A percentile compares a stretch with the other conserved stretches of the same genome.
Conservation (phyloP, 192 early-diverging fungal species). For the Jimgerdemannia lactiflua region DNA sequence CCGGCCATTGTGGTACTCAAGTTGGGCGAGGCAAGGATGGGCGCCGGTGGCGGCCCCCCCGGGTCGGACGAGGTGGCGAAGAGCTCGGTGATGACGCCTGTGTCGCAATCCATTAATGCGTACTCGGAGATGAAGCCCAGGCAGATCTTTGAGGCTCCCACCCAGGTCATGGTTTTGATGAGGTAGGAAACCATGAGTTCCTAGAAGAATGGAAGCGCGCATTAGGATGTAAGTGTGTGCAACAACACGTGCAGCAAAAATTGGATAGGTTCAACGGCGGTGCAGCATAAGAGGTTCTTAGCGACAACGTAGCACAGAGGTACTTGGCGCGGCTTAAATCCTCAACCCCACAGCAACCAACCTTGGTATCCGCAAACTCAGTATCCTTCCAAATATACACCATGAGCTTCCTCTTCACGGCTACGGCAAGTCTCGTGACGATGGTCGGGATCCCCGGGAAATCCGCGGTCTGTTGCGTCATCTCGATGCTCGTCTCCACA, state of each 20-base stretch:
- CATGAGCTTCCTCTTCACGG: slow-evolving; percentile 64
- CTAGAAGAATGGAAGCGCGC: slow-evolving; percentile 26
- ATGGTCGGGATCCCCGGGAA: slow-evolving; percentile 53
- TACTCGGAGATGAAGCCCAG: slow-evolving; percentile 61
- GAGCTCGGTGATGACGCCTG: slow-evolving; percentile 52
- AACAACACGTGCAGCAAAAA: too few species aligned
- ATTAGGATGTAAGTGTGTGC: neutral
- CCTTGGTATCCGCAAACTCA: slow-evolving; percentile 64
- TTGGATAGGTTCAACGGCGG: too few species aligned
- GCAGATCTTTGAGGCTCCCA: slow-evolving; percentile 65
- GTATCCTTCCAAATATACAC: slow-evolving; percentile 77
- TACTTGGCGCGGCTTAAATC: too few species aligned
- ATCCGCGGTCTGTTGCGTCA: slow-evolving; percentile 46
- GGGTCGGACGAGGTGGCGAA: slow-evolving; percentile 36
- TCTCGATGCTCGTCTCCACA: slow-evolving; percentile 67
- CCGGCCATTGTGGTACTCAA: neutral
- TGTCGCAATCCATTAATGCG: slow-evolving; percentile 54
- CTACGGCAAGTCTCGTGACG: slow-evolving; percentile 71
- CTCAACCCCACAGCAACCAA: neutral
- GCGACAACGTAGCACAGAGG: too few species aligned
- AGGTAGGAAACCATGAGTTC: slow-evolving; percentile 70
- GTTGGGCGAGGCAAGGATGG: neutral
- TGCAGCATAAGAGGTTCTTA: too few species aligned
- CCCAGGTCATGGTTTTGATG: slow-evolving; percentile 75
- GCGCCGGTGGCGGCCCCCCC: neutral